Conservation (phyloP, 2,329 filamentous ascomycete species). For the Macrophomina pseudophaseolina region DNA sequence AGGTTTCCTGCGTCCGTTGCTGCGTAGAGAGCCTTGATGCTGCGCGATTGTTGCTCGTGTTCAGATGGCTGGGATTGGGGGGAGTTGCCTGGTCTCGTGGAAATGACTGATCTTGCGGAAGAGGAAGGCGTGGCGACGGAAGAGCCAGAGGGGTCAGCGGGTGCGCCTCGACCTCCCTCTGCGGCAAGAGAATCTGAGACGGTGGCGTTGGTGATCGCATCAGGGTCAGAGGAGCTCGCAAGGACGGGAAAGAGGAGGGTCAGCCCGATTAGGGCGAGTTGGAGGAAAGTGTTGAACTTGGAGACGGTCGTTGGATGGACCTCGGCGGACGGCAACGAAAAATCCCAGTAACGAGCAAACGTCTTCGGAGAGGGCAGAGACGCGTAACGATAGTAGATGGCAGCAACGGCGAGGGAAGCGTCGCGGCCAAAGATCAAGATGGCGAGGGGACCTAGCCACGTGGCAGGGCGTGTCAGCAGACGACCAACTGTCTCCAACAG, state of each 20-base stretch:
- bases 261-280: slow-evolving; percentile 82
- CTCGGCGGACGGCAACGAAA: slow-evolving; percentile 85
- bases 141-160: slow-evolving; percentile 13
- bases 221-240: slow-evolving; percentile 38
- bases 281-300: slow-evolving; percentile 91
- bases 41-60: neutral
- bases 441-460: slow-evolving; percentile 74
- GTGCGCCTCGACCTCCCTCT: neutral
- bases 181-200: slow-evolving; percentile 21
- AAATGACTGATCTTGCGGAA: neutral
- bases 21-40: neutral
- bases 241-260: slow-evolving; percentile 82
- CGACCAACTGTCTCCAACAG: slow-evolving; percentile 14
- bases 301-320: slow-evolving; percentile 83
- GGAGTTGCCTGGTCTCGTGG: neutral
- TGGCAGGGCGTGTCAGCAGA: slow-evolving; percentile 6
- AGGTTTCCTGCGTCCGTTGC: slow-evolving; percentile 31
- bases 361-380: slow-evolving; percentile 93
- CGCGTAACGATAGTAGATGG: slow-evolving; percentile 95
- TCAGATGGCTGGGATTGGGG: neutral
- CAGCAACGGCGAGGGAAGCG: slow-evolving; percentile 78
- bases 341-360: slow-evolving; percentile 93
- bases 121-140: slow-evolving; percentile 3
- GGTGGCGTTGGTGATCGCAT: slow-evolving; percentile 7
- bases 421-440: slow-evolving; percentile 91